Percentiles rank a stretch among this genome's conserved stretches.
Evolutionary conservation across 495 filamentous ascomycete species (phyloP).

Genomic region (Bryoglossum gracile): DNA sequence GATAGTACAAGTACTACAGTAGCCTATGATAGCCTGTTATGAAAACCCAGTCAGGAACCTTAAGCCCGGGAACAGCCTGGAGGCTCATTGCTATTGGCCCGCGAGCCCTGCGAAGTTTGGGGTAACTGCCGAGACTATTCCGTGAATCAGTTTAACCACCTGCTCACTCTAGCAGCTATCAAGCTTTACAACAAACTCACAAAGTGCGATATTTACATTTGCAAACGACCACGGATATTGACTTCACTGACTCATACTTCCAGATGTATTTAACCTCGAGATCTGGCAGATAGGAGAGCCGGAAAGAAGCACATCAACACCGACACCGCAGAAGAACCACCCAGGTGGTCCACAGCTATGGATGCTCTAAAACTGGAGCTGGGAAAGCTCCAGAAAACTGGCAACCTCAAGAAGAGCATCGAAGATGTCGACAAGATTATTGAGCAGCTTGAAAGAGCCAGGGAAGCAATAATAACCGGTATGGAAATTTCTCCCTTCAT

Average conservation of each 20-base stretch:
- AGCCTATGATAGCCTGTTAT: no score
- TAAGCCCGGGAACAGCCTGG: no score
- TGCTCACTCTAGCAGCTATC: no score
- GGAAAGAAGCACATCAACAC: neutral
- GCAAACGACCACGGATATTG: neutral
- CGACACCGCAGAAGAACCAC: neutral
- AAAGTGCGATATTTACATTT: no score
- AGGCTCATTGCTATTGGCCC: no score
- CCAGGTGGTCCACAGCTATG: constrained; percentile 40
- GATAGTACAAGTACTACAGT: no score
- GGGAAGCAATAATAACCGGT: constrained; percentile 64
- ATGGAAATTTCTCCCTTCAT: no score
- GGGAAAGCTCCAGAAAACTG: constrained; percentile 56
- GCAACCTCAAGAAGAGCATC: constrained; percentile 64
- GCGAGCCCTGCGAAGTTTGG: no score
- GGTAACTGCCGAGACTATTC: no score
- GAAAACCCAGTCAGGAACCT: no score
- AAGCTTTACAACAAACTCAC: no score
- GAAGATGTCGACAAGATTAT: constrained; percentile 76
- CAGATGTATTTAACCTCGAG: constrained; percentile 5
- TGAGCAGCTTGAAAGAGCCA: constrained; percentile 62
- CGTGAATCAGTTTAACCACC: no score
- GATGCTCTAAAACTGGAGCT: constrained; percentile 68
- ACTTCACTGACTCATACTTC: neutral
- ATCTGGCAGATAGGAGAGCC: constrained; percentile 12